These are phyloP conservation scores for Geoglossum glabrum DNA, from an alignment of 495 filamentous ascomycete species.

Conservation along the genomic window DNA sequence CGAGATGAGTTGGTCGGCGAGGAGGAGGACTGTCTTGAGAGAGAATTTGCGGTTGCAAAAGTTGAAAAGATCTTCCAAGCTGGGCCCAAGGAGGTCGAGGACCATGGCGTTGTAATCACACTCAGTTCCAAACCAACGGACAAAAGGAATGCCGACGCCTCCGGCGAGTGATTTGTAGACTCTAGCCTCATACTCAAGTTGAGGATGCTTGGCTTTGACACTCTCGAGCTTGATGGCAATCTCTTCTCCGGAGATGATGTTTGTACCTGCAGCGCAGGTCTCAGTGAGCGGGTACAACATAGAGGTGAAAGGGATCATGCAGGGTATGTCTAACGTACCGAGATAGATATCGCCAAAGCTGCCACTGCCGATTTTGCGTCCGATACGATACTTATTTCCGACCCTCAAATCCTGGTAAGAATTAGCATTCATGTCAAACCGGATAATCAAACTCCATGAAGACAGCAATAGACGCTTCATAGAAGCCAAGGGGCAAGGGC, in stretches of 20 bases:
- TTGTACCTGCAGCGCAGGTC: slow-evolving; percentile 44
- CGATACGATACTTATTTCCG: slow-evolving; percentile 99
- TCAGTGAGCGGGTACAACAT: not conserved
- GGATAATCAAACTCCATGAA: not conserved
- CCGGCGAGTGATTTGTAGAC: slow-evolving; percentile 99
- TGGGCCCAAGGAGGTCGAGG: slow-evolving; percentile 89
- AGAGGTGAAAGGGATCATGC: not conserved
- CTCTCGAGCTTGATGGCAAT: slow-evolving; percentile 99
- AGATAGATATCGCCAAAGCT: slow-evolving; percentile 99
- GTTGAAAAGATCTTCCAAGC: slow-evolving; percentile 99
- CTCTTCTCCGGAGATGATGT: slow-evolving; percentile 99
- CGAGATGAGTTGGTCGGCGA: slow-evolving; percentile 97
- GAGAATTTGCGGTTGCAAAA: slow-evolving; percentile 99
- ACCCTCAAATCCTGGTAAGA: slow-evolving; percentile 75
- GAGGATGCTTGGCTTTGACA: slow-evolving; percentile 98
- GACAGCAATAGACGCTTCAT: not conserved
- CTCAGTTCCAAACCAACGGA: slow-evolving; percentile 99
- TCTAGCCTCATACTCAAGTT: slow-evolving; percentile 97
- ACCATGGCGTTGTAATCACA: slow-evolving; percentile 99
- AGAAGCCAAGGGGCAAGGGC: not conserved
- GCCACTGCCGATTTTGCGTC: slow-evolving; percentile 96
- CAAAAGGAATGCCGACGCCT: slow-evolving; percentile 96
- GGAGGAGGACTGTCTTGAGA: slow-evolving; percentile 93
- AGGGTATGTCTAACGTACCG: slow-evolving; percentile 27
- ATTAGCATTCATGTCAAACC: not conserved